Percentiles rank a stretch among this genome's conserved stretches.
phyloP scores from a whole-genome alignment of 495 filamentous ascomycete species.

The Aspergillus bridgeri region DNA sequence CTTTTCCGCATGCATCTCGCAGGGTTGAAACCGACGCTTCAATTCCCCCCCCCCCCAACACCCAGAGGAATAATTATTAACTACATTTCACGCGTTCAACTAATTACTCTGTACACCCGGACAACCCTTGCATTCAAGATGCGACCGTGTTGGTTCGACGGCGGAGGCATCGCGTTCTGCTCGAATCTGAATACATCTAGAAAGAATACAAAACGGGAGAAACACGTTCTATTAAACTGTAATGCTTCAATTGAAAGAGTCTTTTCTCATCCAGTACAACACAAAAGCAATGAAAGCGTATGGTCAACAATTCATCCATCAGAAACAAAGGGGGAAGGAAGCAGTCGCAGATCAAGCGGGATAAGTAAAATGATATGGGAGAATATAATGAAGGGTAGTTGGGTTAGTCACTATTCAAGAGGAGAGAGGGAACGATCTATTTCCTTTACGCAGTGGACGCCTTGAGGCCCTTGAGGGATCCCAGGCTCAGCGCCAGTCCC shows the following conservation, averaged over 20 bases:
- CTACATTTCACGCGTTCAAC: background rate
- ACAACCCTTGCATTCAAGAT: background rate
- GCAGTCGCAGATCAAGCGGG: slow-evolving; percentile 11
- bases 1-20: background rate
- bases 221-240: slow-evolving; percentile 3
- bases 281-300: slow-evolving; percentile 25
- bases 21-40: background rate
- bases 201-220: background rate
- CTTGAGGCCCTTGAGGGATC: slow-evolving; percentile 91
- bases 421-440: slow-evolving; percentile 13
- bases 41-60: too few species aligned
- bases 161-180: slow-evolving; percentile 9
- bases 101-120: background rate
- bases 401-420: slow-evolving; percentile 25
- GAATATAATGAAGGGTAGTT: slow-evolving; percentile 14
- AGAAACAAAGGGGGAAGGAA: slow-evolving; percentile 23
- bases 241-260: slow-evolving; percentile 17
- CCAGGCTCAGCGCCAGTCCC: slow-evolving; percentile 89
- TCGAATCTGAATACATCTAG: background rate
- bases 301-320: slow-evolving; percentile 34
- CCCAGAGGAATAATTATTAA: background rate
- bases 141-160: background rate
- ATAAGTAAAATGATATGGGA: slow-evolving; percentile 4
- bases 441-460: slow-evolving; percentile 45
- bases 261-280: slow-evolving; percentile 34